Base-by-base conservation (phyloP, 805 yeast genomes). In the Kodamaea laetipori region DNA sequence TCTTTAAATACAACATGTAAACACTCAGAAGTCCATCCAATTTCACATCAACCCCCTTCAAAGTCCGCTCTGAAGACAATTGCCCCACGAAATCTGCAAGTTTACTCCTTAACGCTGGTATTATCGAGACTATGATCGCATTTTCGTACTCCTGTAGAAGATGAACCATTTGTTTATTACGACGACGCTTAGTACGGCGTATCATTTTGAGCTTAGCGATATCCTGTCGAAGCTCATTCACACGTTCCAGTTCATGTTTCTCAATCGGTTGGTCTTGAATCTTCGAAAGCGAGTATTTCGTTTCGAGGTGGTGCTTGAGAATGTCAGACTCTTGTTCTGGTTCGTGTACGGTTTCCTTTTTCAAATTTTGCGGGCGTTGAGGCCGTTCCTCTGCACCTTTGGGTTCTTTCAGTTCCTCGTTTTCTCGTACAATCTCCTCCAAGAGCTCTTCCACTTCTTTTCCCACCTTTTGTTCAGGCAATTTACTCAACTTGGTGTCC, bases 71-170 rank as follows among this genome's bases (percentile, higher is more conserved):
- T 12, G 27, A 24, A 28, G 12, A 18, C 26, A 42, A 13, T 23
- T 19, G 31, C 19, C 11, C 26, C 7, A 37, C 18, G 13, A 28
- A 19, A 18, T 19, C 39, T 18, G 32, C 41, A 19, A 49, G 39
- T 17, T 63, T 66, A 13, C 41, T 36, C 11, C 69, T 47, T 16
- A 69, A 50, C 21, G 47, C 42, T 1, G 73, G 74, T 7, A 67
- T 35, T 7, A 69, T 46, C 15, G 52, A 53, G 10, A 49, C 53
- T 2, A 56, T 44, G 3, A 68, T 52, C n/a, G 64, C 56, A 16
- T 35, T 39, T 40, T 68, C 71, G 51, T 68, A 70, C 16, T 56
- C 56, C 15, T 52, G 44, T 10, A 63, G 46, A 0, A 66, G 45
- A 24, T 47, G 39, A 11, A 52, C 42, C 5, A 66, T 47, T 24